Evolutionary conservation across 164 flowering plant genomes (phyloP), one percentile per base, ranked within the genome.

Genomic region (Echeveria elegans): DNA sequence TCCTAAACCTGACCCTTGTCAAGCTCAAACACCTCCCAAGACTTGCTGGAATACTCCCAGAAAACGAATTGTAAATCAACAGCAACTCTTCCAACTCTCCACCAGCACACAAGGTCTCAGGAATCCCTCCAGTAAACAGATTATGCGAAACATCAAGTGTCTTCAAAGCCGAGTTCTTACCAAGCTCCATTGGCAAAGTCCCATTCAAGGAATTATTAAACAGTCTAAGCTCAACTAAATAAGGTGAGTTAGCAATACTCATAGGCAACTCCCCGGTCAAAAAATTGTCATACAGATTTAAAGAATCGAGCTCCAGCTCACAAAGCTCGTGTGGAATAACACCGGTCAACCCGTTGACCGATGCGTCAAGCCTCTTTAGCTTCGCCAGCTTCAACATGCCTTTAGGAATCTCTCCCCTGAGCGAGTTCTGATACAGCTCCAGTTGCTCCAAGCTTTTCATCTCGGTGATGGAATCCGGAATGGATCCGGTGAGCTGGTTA

Each of bases 301-400:
- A 76, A 0, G 97, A 89, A 36, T 72, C 85, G 15, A 93, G 87
- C 21, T 73, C 77, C 59, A 90, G 73, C n/a, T 38, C 63, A 32
- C 86, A 81, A 66, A 93, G 68, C 74, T 84, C 92, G 29, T 60
- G 77, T 1, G 98, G 98, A 53, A 93, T 89, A 68, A 66, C 48
- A 38, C 98, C 98, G 0, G 70, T 70, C 69, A 93, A 71, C 18
- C 45, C 21, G 74, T 93, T 93, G 77, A 66, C 76, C 12, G 98
- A 82, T 0, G 78, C 84, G 48, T 86, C 94, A 19, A 93, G 53
- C 37, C 79, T 65, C 61, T 52, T 58, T 30, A 86, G 36, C 18
- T 73, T 62, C 1, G 86, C 74, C 63, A 74, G 23, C 21, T 81
- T 83, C 15, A 79, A 75, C 68, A 77, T 66, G 16, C 72, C 76